Conservation (phyloP, 1,139 yeast genomes). For the Candida tropicalis region DNA sequence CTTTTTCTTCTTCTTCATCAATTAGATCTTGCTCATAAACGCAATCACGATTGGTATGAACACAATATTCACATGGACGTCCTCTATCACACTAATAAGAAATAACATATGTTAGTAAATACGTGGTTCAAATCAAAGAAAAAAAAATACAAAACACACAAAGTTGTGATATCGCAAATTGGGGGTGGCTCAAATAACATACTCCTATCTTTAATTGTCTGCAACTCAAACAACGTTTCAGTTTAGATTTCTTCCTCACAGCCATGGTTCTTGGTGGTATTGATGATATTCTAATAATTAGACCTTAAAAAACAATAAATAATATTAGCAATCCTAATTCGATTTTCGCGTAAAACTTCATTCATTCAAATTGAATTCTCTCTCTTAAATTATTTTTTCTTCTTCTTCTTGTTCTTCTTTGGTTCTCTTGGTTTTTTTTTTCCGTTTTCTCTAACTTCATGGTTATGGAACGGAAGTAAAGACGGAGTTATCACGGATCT, state of each 20-base stretch:
- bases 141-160: not conserved
- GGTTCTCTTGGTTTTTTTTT: no score
- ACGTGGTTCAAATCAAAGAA: not conserved
- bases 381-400: no score
- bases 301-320: no score
- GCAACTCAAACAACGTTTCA: constrained; percentile 3
- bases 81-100: constrained; percentile 4
- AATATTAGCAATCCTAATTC: no score
- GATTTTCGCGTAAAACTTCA: no score
- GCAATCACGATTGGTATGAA: constrained; percentile 2
- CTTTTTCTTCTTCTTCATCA: not conserved
- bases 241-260: not conserved
- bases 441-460: no score
- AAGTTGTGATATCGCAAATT: no score
- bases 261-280: constrained; percentile 11
- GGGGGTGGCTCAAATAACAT: not conserved
- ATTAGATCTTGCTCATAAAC: not conserved
- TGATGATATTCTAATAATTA: no score
- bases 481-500: no score
- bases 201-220: constrained; percentile 2
- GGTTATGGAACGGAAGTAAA: no score
- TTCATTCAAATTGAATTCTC: no score
- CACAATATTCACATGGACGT: constrained; percentile 7
- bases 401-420: no score
- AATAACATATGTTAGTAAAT: constrained; percentile 5